Evolutionary conservation across 1,284 basidiomycete genomes (phyloP).

Genomic region (Cystobasidium pallidum): DNA sequence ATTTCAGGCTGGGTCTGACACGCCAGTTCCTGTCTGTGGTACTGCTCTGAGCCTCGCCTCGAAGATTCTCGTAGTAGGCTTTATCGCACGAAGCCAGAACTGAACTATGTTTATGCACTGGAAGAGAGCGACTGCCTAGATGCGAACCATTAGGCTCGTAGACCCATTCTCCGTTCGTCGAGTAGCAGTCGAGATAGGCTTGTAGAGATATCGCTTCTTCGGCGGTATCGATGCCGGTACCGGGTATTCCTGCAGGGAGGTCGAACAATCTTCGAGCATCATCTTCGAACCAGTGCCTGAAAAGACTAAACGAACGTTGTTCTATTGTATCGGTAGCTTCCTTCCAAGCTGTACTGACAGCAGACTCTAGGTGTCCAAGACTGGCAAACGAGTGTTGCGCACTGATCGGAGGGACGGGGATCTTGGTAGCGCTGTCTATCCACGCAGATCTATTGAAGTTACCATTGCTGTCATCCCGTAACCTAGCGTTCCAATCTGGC

Average conservation of each 20-base stretch:
- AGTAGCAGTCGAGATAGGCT: conserved; percentile 52
- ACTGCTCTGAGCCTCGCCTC: too few relatives aligned
- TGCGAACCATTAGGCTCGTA: conserved; percentile 45
- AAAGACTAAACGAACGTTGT: background rate
- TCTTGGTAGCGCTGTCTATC: background rate
- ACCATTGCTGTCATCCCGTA: background rate
- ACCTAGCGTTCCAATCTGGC: background rate
- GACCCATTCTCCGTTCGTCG: conserved; percentile 51
- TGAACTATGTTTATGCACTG: conserved; percentile 53
- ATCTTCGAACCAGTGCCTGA: conserved; percentile 3
- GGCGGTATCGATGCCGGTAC: conserved; percentile 47
- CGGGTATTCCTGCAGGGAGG: conserved; percentile 49
- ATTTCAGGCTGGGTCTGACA: conserved; percentile 53
- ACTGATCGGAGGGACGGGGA: background rate
- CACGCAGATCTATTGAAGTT: background rate
- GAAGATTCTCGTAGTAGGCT: conserved; percentile 49
- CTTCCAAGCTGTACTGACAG: conserved; percentile 18
- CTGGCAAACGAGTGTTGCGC: background rate
- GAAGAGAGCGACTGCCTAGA: conserved; percentile 42
- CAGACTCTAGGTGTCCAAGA: background rate
- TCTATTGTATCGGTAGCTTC: background rate
- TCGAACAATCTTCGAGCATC: background rate
- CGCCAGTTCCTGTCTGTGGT: conserved; percentile 45
- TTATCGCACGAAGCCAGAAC: conserved; percentile 53
- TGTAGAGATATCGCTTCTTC: conserved; percentile 49